phyloP scores from a whole-genome alignment of 805 yeast species.

The Metschnikowia chrysomelidarum region DNA sequence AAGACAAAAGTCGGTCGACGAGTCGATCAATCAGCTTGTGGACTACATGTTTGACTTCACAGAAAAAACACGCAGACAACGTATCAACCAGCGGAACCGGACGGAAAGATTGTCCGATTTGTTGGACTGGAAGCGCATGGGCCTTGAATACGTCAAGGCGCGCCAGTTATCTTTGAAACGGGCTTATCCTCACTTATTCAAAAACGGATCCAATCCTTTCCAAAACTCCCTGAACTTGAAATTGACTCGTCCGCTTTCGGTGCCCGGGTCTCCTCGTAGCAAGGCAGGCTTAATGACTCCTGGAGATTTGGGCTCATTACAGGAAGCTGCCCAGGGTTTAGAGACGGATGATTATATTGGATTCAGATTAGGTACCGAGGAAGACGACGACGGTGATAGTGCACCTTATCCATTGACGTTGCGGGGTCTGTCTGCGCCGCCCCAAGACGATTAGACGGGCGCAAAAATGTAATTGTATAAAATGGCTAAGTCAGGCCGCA shows the following conservation, averaged over 20 bases:
- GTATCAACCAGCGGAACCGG: slow-evolving; percentile 96
- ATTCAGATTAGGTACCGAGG: slow-evolving; percentile 49
- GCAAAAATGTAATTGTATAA: too few relatives aligned
- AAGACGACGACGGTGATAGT: slow-evolving; percentile 35
- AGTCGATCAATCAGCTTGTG: slow-evolving; percentile 84
- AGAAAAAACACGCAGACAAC: slow-evolving; percentile 87
- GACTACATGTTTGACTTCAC: slow-evolving; percentile 89
- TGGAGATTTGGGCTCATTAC: slow-evolving; percentile 95
- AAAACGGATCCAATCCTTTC: slow-evolving; percentile 48
- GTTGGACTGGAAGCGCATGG: slow-evolving; percentile 98
- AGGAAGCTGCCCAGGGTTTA: slow-evolving; percentile 74
- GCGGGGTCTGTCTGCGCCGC: slow-evolving; percentile 49
- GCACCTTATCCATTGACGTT: slow-evolving; percentile 46
- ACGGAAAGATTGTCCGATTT: slow-evolving; percentile 91
- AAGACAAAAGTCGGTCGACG: slow-evolving; percentile 88
- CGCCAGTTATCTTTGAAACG: slow-evolving; percentile 87
- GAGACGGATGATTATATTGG: slow-evolving; percentile 75
- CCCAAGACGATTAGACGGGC: slow-evolving; percentile 24
- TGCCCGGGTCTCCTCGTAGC: slow-evolving; percentile 95
- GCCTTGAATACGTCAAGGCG: slow-evolving; percentile 92
- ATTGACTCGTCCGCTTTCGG: slow-evolving; percentile 87
- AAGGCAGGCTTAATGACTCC: slow-evolving; percentile 85
- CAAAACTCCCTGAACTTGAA: slow-evolving; percentile 52
- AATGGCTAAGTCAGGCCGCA: too few relatives aligned
- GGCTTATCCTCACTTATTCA: slow-evolving; percentile 87